Conservation (phyloP, 129 eudicot genomes). For the Silybum marianum region DNA sequence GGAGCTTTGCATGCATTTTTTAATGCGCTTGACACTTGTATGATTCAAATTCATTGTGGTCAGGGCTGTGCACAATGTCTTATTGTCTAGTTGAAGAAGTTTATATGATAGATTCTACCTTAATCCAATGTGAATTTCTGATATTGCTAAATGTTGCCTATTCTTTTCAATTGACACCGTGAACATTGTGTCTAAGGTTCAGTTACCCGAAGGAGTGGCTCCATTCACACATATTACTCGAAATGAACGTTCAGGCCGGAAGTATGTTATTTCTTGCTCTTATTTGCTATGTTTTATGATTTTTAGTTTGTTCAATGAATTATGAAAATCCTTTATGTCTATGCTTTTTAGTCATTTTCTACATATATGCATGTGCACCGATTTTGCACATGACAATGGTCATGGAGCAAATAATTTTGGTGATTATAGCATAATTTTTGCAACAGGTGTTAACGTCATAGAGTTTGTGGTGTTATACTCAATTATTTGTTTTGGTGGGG, state of each 20-base stretch:
- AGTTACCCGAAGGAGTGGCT: slow-evolving; percentile 49
- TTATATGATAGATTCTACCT: slow-evolving; percentile 18
- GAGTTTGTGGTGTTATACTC: not conserved
- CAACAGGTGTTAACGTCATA: not conserved
- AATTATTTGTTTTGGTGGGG: not conserved
- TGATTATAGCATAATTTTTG: not conserved
- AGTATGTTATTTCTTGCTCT: slow-evolving; percentile 46
- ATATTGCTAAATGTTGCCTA: slow-evolving; percentile 9
- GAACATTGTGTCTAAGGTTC: slow-evolving; percentile 40
- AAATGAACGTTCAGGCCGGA: slow-evolving; percentile 62
- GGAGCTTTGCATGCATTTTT: slow-evolving; percentile 22
- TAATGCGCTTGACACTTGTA: not conserved
- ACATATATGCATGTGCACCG: not conserved
- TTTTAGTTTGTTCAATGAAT: not conserved
- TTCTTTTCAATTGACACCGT: slow-evolving; percentile 20
- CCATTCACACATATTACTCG: slow-evolving; percentile 58
- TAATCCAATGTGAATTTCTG: slow-evolving; percentile 17
- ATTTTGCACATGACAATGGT: not conserved
- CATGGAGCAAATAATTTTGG: not conserved
- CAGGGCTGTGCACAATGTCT: not conserved
- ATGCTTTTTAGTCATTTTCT: slow-evolving; percentile 13
- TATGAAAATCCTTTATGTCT: not conserved
- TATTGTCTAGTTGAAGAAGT: not conserved
- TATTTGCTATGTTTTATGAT: slow-evolving; percentile 4
- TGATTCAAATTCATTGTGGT: not conserved